phyloP scores from a whole-genome alignment of 805 yeast genomes.

The Yarrowia phangngaensis region DNA sequence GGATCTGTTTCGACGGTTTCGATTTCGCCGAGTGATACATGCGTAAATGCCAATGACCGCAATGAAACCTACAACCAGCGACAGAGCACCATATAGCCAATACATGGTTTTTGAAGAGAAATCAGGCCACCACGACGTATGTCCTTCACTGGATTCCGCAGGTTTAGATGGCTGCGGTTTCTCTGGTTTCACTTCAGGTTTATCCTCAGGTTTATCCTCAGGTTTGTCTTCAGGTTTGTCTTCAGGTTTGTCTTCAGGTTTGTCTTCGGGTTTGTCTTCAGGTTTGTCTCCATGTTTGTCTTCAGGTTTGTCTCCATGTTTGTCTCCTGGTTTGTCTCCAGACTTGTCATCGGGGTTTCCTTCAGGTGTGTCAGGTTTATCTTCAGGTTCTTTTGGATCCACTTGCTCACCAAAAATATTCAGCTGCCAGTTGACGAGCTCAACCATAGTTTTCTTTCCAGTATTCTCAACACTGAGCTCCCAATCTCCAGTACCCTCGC shows the following conservation, averaged over 20 bases:
- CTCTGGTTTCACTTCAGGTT: not conserved
- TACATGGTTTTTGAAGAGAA: constrained; percentile 32
- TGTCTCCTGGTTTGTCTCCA: constrained; percentile 10
- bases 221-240: constrained; percentile 55
- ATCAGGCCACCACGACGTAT: constrained; percentile 13
- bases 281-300: constrained; percentile 28
- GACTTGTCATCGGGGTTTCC: not conserved
- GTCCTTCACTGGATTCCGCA: not conserved
- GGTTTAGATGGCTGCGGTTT: not conserved
- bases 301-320: constrained; percentile 39
- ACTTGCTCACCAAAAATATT: constrained; percentile 75
- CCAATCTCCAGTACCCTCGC: constrained; percentile 78
- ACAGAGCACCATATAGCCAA: constrained; percentile 42
- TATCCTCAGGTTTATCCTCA: not conserved
- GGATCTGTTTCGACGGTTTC: constrained; percentile 21
- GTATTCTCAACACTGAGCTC: constrained; percentile 50
- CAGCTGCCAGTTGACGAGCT: constrained; percentile 67
- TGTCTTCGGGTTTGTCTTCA: constrained; percentile 39
- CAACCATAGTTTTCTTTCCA: constrained; percentile 36
- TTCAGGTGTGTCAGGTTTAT: not conserved
- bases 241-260: constrained; percentile 41
- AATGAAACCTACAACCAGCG: constrained; percentile 47
- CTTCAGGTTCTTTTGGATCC: constrained; percentile 50
- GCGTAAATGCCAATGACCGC: constrained; percentile 39
- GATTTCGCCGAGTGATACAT: constrained; percentile 43